phyloP scores from a whole-genome alignment of 1,284 basidiomycete species.

The Apiotrichum porosum region DNA sequence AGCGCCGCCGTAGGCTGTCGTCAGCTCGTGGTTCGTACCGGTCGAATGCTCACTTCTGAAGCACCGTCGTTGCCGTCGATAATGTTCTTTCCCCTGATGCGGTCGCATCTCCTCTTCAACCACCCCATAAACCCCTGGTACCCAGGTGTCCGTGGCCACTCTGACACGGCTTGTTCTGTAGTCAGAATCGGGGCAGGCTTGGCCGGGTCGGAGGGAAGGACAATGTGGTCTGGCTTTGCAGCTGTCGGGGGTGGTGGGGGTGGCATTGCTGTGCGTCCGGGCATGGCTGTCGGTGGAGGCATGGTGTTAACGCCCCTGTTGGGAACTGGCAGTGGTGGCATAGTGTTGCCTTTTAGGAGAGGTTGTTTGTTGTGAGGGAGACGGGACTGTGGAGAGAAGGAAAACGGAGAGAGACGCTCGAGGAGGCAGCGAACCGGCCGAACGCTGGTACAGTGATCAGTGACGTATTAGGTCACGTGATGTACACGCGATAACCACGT shows the following conservation, averaged over 20 bases:
- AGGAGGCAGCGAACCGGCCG: too few relatives aligned
- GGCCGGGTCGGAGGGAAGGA: conserved; percentile 23
- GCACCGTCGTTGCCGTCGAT: conserved; percentile 19
- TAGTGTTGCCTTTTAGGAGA: too few relatives aligned
- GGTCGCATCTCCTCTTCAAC: conserved; percentile 64
- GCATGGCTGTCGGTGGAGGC: conserved; percentile 3
- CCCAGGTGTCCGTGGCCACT: conserved; percentile 64
- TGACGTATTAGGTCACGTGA: too few relatives aligned
- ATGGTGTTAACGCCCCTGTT: background rate
- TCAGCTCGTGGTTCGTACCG: conserved; percentile 28
- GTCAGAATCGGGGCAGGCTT: conserved; percentile 26
- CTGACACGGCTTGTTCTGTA: conserved; percentile 62
- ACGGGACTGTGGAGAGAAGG: too few relatives aligned
- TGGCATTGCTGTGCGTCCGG: background rate
- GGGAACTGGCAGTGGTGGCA: too few relatives aligned
- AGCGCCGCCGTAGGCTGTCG: conserved; percentile 54
- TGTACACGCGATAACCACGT: background rate
- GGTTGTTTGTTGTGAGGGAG: too few relatives aligned
- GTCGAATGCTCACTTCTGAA: conserved; percentile 46
- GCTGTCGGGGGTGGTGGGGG: background rate
- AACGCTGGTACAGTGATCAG: too few relatives aligned
- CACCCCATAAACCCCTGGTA: conserved; percentile 69
- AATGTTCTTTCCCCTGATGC: conserved; percentile 60
- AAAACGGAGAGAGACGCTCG: too few relatives aligned
- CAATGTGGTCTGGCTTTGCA: background rate